Percentiles rank a stretch among this genome's conserved stretches.
These are phyloP conservation scores for Scedosporium aurantiacum DNA, from an alignment of 2,329 filamentous ascomycete species.

Conservation along the genomic window DNA sequence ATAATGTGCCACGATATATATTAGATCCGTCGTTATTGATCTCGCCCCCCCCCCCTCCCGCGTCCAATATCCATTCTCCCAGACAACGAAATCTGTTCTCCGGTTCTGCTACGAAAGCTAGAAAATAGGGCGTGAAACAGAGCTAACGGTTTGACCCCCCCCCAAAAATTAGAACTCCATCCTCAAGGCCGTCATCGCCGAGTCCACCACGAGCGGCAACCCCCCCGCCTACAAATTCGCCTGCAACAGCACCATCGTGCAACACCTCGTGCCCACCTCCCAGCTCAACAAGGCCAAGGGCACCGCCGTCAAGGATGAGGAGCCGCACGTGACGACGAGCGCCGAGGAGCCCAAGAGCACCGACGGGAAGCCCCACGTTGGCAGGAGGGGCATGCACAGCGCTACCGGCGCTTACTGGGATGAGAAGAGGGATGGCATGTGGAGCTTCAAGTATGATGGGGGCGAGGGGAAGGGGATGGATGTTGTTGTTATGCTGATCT, in stretches of 20 bases:
- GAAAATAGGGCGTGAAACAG: background rate
- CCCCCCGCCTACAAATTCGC: conserved; percentile 77
- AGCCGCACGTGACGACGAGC: conserved; percentile 45
- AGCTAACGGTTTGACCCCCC: background rate
- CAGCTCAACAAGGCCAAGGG: conserved; percentile 50
- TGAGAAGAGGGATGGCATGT: conserved; percentile 82
- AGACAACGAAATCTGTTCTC: background rate
- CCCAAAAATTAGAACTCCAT: conserved; percentile 51
- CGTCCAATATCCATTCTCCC: background rate
- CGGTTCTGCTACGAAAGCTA: background rate
- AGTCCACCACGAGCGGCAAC: conserved; percentile 49
- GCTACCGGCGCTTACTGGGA: conserved; percentile 83
- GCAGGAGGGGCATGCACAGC: conserved; percentile 81
- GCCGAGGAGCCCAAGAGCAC: conserved; percentile 42
- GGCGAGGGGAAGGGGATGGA: conserved; percentile 57
- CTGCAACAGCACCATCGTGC: conserved; percentile 96
- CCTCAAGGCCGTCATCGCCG: conserved; percentile 66
- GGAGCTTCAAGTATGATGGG: conserved; percentile 75
- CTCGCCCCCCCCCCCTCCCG: no score
- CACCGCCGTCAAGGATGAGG: conserved; percentile 33
- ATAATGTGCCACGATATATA: no score
- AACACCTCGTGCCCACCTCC: conserved; percentile 68
- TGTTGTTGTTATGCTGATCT: conserved; percentile 63
- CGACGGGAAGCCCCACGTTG: conserved; percentile 60
- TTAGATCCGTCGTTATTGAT: no score